These are phyloP conservation scores for Punctularia strigosozonata DNA, from an alignment of 768 basidiomycete genomes.

Conservation along the genomic window DNA sequence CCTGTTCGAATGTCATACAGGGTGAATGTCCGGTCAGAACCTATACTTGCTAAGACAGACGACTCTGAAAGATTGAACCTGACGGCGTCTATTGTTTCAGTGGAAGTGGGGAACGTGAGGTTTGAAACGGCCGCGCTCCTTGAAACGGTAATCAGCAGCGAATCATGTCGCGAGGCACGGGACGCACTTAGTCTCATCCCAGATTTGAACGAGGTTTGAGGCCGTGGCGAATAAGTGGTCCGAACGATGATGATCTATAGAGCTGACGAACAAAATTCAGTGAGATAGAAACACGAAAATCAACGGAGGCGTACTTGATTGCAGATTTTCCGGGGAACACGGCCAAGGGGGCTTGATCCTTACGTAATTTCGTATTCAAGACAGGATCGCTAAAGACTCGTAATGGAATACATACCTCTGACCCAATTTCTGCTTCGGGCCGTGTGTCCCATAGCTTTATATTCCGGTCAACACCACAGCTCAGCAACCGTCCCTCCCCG, in stretches of 20 bases:
- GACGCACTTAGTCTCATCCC: conserved; percentile 93
- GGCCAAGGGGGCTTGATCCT: conserved; percentile 49
- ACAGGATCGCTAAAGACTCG: too few species aligned
- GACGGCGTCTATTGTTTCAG: conserved; percentile 80
- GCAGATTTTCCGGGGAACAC: conserved; percentile 79
- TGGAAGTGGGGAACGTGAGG: conserved; percentile 75
- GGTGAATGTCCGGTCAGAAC: conserved; percentile 91
- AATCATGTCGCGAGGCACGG: too few species aligned
- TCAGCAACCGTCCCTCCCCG: conserved; percentile 48
- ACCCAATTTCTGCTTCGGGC: conserved; percentile 16
- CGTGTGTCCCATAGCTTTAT: conserved; percentile 67
- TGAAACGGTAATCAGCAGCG: conserved; percentile 1
- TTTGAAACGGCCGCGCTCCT: conserved; percentile 82
- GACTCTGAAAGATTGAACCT: conserved; percentile 92
- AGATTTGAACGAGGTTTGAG: conserved; percentile 87
- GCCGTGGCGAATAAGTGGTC: conserved; percentile 91
- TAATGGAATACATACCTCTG: conserved; percentile 20
- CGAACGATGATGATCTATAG: conserved; percentile 87
- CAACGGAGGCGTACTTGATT: conserved; percentile 66
- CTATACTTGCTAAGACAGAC: conserved; percentile 89
- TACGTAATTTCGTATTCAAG: too few species aligned
- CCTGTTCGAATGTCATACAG: conserved; percentile 95
- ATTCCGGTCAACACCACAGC: conserved; percentile 74
- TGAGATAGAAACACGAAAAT: conserved; percentile 1
- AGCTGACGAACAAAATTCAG: conserved; percentile 30